Evolutionary conservation across 176 grass and related monocot genomes (phyloP).

Genomic region (Saccharum spontaneum): DNA sequence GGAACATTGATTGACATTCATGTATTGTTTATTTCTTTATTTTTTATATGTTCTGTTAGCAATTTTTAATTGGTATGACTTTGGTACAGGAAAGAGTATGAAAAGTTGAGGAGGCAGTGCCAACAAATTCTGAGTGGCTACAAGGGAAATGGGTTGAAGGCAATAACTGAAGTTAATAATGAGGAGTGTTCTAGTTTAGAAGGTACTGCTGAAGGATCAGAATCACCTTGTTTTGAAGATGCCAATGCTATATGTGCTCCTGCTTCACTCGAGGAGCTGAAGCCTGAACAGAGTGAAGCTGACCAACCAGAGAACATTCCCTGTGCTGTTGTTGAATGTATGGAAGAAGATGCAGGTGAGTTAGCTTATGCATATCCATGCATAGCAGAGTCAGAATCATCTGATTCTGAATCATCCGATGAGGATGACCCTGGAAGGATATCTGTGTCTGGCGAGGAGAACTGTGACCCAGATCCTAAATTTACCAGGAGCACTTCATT

Average conservation of each 20-base stretch:
- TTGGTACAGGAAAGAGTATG: constrained; percentile 88
- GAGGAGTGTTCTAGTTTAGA: constrained; percentile 51
- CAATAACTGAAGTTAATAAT: constrained; percentile 58
- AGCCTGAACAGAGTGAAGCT: constrained; percentile 27
- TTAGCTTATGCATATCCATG: constrained; percentile 52
- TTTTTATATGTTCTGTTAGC: background rate
- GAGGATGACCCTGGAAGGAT: constrained; percentile 72
- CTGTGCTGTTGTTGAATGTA: constrained; percentile 26
- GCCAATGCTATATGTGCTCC: constrained; percentile 20
- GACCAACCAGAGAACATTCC: constrained; percentile 45
- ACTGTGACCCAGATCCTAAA: constrained; percentile 55
- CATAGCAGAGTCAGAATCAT: constrained; percentile 71
- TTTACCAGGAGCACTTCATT: constrained; percentile 54
- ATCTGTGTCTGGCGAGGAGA: constrained; percentile 51
- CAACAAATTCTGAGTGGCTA: constrained; percentile 55
- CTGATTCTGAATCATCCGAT: constrained; percentile 78
- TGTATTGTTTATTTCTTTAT: background rate
- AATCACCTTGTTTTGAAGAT: constrained; percentile 68
- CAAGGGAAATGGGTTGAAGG: constrained; percentile 67
- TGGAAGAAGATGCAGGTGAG: constrained; percentile 40
- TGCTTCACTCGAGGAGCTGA: constrained; percentile 47
- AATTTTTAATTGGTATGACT: constrained; percentile 14
- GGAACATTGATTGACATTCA: background rate
- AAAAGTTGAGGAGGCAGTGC: constrained; percentile 85
- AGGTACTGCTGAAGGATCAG: constrained; percentile 53